Conservation (phyloP, 1,284 basidiomycete genomes). For the Inonotus hispidus region DNA sequence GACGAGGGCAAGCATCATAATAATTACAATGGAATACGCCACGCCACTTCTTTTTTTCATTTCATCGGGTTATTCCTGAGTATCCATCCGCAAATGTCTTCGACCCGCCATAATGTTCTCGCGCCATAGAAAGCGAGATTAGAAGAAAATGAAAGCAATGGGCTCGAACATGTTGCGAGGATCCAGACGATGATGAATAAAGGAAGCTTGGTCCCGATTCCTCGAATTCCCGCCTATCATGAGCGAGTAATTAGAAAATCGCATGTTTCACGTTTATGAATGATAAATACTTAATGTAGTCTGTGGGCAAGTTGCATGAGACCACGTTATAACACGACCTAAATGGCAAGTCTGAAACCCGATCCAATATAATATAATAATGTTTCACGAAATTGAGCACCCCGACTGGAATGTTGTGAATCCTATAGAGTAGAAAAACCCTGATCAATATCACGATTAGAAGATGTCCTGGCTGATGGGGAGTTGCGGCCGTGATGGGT, state of each 20-base stretch:
- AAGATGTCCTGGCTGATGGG: background rate
- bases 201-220: background rate
- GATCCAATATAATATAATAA: too few species aligned
- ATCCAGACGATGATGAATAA: background rate
- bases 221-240: background rate
- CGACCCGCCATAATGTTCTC: background rate
- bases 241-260: background rate
- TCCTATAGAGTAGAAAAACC: background rate
- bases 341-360: background rate
- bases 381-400: background rate
- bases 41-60: background rate
- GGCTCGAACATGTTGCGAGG: background rate
- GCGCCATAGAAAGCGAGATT: background rate
- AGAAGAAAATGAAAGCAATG: background rate
- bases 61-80: background rate
- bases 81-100: background rate
- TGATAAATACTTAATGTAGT: background rate
- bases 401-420: background rate
- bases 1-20: background rate
- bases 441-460: background rate
- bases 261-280: background rate
- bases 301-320: background rate
- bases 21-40: background rate
- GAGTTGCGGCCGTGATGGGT: slow-evolving; percentile 1
- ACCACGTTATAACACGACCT: background rate